phyloP scores from a whole-genome alignment of 2,329 filamentous ascomycete genomes.

The Penicillium sp. region DNA sequence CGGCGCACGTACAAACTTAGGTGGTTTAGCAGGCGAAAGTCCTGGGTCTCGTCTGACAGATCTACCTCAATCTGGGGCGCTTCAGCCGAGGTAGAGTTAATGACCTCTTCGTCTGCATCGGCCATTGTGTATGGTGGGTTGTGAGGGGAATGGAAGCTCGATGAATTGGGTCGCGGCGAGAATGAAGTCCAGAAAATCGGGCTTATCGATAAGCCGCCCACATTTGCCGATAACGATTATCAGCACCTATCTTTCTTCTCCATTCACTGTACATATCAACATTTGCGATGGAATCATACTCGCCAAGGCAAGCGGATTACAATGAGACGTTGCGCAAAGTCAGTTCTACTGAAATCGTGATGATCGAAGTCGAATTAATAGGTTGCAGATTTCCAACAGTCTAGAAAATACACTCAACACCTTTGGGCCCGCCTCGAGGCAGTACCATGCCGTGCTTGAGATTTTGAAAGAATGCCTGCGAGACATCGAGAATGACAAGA shows the following conservation, averaged over 20 bases:
- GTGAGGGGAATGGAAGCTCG: neutral
- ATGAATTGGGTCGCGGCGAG: neutral
- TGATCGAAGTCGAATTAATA: neutral
- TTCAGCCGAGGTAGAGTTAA: slow-evolving; percentile 32
- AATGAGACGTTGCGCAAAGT: slow-evolving; percentile 23
- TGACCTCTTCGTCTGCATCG: slow-evolving; percentile 46
- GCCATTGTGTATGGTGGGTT: slow-evolving; percentile 34
- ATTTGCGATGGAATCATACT: neutral
- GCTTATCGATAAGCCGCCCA: slow-evolving; percentile 27
- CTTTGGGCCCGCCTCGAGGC: slow-evolving; percentile 38
- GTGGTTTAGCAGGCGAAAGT: slow-evolving; percentile 73
- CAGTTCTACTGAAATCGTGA: neutral
- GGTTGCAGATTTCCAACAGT: slow-evolving; percentile 42
- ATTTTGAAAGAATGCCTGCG: slow-evolving; percentile 36
- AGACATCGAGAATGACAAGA: slow-evolving; percentile 26
- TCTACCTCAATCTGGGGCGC: slow-evolving; percentile 55
- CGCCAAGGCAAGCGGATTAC: slow-evolving; percentile 9
- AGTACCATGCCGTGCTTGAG: slow-evolving; percentile 38
- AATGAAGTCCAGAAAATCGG: slow-evolving; percentile 4
- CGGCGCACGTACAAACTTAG: slow-evolving; percentile 49
- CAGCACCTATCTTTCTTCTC: neutral
- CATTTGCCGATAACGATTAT: neutral
- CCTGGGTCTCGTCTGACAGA: slow-evolving; percentile 77
- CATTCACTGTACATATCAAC: neutral
- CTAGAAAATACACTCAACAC: slow-evolving; percentile 42